Evolutionary conservation across 345 rosid species (phyloP), one percentile per base, ranked within the genome.

Genomic region (Camelina neglecta): DNA sequence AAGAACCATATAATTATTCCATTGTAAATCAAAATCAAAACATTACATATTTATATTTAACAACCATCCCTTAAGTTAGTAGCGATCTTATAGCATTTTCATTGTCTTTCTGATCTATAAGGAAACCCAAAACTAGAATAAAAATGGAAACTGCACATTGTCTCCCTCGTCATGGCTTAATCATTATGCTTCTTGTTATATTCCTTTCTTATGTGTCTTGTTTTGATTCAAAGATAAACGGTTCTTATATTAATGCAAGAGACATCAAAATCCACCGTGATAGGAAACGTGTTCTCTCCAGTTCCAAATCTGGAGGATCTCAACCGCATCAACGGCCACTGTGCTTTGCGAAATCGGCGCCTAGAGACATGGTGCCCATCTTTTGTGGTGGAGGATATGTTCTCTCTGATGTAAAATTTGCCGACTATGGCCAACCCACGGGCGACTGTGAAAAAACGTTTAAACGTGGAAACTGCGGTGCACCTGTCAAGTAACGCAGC

Each of bases 381-480:
- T 20, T 18, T 3, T 50, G 55, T 50, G 11, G 5, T 50, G 24
- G 23, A 3, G 72, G 49, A 36, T 20, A 53, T 21, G 21, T 36
- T 20, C 12, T 67, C 8, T 11, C 33, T 12, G 26, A 36, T 16
- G 18, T 67, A 31, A 36, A 51, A 23, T 67, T 67, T 49, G 72
- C 72, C 5, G 72, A 51, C 33, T 67, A 67, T 51, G 72, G 72
- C 47, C 60, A 67, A 11, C 9, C 71, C 29, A 51, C 11, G 11
- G 71, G 71, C 21, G n/a, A 44, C 2, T 67, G 60, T 51, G 45
- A 48, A 7, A 50, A 18, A 3, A 51, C 8, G 1, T 51, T 50
- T 51, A 67, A 36, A 50, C 72, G 60, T 16, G 72, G 60, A n/a
- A 36, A 38, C 8, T 67, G 72, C 18, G 60, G 72, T 12, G 18